These are phyloP conservation scores for Colletotrichum endophyticum DNA, from an alignment of 2,329 filamentous ascomycete genomes.

Conservation along the genomic window DNA sequence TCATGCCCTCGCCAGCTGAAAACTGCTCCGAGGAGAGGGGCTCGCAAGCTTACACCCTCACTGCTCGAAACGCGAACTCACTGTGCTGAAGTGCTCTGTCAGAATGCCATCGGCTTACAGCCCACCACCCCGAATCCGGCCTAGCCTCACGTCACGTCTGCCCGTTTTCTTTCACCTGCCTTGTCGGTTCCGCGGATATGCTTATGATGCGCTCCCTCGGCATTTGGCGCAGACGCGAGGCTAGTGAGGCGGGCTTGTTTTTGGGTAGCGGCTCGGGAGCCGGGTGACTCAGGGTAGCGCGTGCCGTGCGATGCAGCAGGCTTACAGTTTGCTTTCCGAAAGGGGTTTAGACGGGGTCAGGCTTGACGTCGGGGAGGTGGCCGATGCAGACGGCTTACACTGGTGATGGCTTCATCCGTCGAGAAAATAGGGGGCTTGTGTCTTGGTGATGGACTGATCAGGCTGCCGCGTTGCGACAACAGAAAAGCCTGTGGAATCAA, in stretches of 20 bases:
- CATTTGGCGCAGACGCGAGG: neutral
- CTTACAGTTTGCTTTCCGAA: neutral
- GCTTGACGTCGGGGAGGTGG: neutral
- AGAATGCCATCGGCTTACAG: neutral
- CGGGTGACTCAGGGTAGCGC: neutral
- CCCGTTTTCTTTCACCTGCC: neutral
- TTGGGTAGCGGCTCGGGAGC: neutral
- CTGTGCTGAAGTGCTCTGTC: neutral
- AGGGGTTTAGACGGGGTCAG: neutral
- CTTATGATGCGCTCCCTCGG: neutral
- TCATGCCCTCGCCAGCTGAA: neutral
- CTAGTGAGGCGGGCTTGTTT: neutral
- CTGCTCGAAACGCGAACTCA: neutral
- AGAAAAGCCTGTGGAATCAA: neutral
- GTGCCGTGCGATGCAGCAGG: neutral
- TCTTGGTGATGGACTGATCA: neutral
- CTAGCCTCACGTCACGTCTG: neutral
- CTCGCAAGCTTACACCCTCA: neutral
- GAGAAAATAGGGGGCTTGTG: neutral
- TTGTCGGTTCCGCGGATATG: neutral
- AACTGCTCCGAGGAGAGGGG: neutral
- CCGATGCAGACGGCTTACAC: constrained; percentile 3
- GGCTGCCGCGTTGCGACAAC: neutral
- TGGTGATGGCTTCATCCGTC: constrained; percentile 9
- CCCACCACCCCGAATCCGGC: neutral